Base-by-base conservation (phyloP, 495 filamentous ascomycete species). In the Tuber melanosporum region DNA sequence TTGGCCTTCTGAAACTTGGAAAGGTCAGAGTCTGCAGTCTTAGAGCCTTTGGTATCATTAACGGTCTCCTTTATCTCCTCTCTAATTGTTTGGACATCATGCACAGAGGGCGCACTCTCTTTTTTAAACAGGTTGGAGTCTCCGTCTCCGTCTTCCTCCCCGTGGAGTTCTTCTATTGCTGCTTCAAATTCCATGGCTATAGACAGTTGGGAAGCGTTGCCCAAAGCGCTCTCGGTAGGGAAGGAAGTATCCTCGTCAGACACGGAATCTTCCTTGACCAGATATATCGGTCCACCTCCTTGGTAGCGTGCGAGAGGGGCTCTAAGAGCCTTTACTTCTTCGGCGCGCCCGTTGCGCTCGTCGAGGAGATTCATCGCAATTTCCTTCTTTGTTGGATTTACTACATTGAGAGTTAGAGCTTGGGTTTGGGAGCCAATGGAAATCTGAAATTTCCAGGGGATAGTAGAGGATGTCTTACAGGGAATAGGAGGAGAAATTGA, bases 61-160 rank as follows among this genome's bases (percentile, higher is more conserved):
- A 66, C 14, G 3, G 26, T 36, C 32, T 7, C 32, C 5, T 17
- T 36, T 32, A 26, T 7, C 12, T 32, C 14, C 57, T 66, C 57
- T n/a, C n/a, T 12, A 62, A 15, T n/a, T 15, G 3, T 2, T 32
- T 32, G 10, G 52, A 20, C 14, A 15, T 32, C n/a, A 32, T 32
- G n/a, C 15, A 62, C 14, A 12, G 10, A 15, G 9, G 52, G 15
- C 32, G n/a, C 52, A 6, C 26, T n/a, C n/a, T 62, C 10, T 12
- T 32, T 32, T 17, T 17, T 10, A 0, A 15, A 1, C 12, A 6
- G n/a, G 57, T 12, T 4, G 3, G 9, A 1, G 49, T 72, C 71
- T 69, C 71, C 79, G 74, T 73, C 78, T 80, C 73, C 77, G 74
- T 74, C 43, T 71, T 71, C 73, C 71, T 80, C 79, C 71, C 74